Percentiles rank a stretch among this genome's conserved stretches.
These are phyloP conservation scores for Darksidea phi DNA, from an alignment of 495 filamentous ascomycete species.

Conservation along the genomic window DNA sequence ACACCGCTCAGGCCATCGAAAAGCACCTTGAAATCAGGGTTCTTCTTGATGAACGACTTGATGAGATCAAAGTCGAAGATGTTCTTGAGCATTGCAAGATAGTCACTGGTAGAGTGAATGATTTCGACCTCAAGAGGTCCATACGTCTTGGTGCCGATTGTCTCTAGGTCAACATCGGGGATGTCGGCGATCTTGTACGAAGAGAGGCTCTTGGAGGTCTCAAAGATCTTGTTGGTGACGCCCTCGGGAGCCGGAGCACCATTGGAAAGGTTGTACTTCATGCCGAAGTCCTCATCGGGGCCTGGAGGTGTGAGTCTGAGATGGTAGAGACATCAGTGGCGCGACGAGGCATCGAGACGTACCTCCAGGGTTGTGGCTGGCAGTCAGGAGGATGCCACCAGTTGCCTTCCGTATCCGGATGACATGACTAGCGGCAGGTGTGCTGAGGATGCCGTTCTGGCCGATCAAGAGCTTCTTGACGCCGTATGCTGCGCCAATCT, in stretches of 20 bases:
- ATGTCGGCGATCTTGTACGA: slow-evolving; percentile 91
- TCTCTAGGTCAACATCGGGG: slow-evolving; percentile 78
- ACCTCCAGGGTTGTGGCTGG: slow-evolving; percentile 98
- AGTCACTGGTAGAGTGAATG: slow-evolving; percentile 87
- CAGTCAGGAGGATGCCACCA: slow-evolving; percentile 93
- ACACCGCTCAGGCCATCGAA: slow-evolving; percentile 95
- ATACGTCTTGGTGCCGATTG: slow-evolving; percentile 78
- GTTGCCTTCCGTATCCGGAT: slow-evolving; percentile 92
- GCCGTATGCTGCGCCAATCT: slow-evolving; percentile 94
- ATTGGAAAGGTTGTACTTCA: slow-evolving; percentile 98
- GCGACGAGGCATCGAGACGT: slow-evolving; percentile 22
- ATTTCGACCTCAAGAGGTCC: slow-evolving; percentile 89
- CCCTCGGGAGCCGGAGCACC: slow-evolving; percentile 92
- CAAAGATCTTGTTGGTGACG: slow-evolving; percentile 96
- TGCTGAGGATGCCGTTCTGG: slow-evolving; percentile 93
- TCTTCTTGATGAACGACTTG: slow-evolving; percentile 79
- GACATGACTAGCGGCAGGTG: slow-evolving; percentile 90
- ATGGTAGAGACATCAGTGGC: background rate
- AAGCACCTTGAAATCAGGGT: slow-evolving; percentile 92
- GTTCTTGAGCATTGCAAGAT: slow-evolving; percentile 90
- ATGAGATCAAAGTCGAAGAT: slow-evolving; percentile 98
- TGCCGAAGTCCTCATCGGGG: slow-evolving; percentile 90
- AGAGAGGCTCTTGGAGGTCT: slow-evolving; percentile 78
- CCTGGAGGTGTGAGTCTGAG: slow-evolving; percentile 51
- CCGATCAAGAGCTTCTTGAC: slow-evolving; percentile 98